These are phyloP conservation scores for Lycium barbarum DNA, from an alignment of 257 asterid genomes.

Conservation along the genomic window DNA sequence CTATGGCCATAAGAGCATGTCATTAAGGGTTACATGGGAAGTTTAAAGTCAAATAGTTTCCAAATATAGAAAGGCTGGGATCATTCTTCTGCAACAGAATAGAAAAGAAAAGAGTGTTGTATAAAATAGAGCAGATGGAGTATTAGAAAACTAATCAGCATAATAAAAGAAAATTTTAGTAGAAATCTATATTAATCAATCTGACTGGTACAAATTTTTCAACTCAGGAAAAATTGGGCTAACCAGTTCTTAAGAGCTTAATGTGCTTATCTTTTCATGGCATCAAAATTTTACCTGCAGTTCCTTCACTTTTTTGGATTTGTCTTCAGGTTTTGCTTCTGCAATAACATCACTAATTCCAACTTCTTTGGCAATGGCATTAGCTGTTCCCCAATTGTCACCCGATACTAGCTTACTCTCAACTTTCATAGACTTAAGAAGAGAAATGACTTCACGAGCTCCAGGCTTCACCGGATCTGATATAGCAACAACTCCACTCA, in stretches of 20 bases:
- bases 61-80: background rate
- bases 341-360: constrained; percentile 27
- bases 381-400: constrained; percentile 45
- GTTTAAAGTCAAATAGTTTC: background rate
- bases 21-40: background rate
- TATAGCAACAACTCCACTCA: constrained; percentile 34
- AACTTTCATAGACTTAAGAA: constrained; percentile 33
- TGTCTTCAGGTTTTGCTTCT: constrained; percentile 38
- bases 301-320: constrained; percentile 32
- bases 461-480: constrained; percentile 42
- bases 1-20: background rate
- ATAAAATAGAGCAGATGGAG: background rate
- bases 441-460: constrained; percentile 34
- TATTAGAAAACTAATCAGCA: background rate
- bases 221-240: background rate
- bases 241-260: background rate
- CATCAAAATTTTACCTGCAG: constrained; percentile 30
- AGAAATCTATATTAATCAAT: too few relatives aligned
- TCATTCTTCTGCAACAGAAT: too few relatives aligned
- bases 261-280: background rate
- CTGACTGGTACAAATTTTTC: background rate
- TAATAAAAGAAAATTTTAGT: too few relatives aligned
- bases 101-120: too few relatives aligned
- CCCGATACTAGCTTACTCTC: constrained; percentile 37
- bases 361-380: constrained; percentile 37